These are phyloP conservation scores for Pseudogymnoascus sp. DNA, from an alignment of 2,329 filamentous ascomycete genomes.

Conservation along the genomic window DNA sequence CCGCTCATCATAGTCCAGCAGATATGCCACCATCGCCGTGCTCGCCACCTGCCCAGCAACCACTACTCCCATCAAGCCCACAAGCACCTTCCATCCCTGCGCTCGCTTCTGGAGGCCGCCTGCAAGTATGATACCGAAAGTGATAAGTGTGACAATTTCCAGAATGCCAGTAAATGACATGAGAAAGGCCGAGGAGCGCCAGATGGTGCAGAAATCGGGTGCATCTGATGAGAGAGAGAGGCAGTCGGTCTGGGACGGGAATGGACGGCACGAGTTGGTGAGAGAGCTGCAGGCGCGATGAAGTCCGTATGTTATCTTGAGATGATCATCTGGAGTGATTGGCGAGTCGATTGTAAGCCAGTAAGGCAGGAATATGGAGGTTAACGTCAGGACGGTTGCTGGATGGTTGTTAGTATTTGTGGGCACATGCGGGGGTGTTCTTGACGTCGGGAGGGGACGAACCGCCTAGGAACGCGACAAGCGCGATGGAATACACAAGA, in stretches of 20 bases:
- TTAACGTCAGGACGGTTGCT: conserved; percentile 67
- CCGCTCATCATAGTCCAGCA: conserved; percentile 74
- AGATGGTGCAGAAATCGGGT: conserved; percentile 81
- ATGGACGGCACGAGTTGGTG: conserved; percentile 54
- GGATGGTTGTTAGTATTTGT: conserved; percentile 12
- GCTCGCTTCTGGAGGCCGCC: conserved; percentile 76
- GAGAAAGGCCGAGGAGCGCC: conserved; percentile 80
- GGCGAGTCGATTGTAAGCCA: conserved; percentile 62
- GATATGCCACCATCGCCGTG: conserved; percentile 76
- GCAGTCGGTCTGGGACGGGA: conserved; percentile 64
- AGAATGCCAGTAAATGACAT: conserved; percentile 79
- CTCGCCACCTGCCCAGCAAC: conserved; percentile 65
- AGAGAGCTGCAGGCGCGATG: conserved; percentile 72
- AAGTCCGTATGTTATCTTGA: conserved; percentile 67
- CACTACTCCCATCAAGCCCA: conserved; percentile 56
- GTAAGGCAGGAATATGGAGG: conserved; percentile 59
- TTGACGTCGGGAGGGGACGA: conserved; percentile 26
- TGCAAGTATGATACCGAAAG: conserved; percentile 67
- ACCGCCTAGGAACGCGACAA: conserved; percentile 39
- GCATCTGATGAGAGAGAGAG: conserved; percentile 30
- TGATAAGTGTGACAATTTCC: conserved; percentile 72
- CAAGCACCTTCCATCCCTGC: conserved; percentile 73
- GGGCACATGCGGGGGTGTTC: neutral
- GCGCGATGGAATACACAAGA: conserved; percentile 35
- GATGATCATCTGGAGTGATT: conserved; percentile 40